Evolutionary conservation across 192 early-diverging fungal species (phyloP).

Genomic region (Gonapodya prolifera): DNA sequence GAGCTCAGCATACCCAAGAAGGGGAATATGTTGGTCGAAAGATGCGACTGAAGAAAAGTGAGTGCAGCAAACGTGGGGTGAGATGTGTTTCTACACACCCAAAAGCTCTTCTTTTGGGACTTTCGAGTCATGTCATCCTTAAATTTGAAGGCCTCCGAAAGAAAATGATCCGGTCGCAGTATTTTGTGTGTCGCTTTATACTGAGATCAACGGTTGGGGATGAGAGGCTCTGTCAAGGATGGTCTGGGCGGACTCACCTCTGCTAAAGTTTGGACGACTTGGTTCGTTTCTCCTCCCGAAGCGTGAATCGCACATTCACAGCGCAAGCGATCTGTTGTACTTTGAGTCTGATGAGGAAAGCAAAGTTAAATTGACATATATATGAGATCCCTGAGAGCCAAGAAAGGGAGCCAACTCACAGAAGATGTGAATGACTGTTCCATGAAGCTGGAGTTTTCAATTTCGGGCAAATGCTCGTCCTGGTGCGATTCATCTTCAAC

Average conservation of each 20-base stretch:
- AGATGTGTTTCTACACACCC: neutral
- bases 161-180: neutral
- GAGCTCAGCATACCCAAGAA: neutral
- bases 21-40: neutral
- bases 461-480: neutral
- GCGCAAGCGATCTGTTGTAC: neutral
- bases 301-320: neutral
- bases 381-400: neutral
- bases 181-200: neutral
- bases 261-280: neutral
- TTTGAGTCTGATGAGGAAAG: neutral
- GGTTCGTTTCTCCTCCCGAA: neutral
- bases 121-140: neutral
- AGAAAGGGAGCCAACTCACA: no score
- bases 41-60: neutral
- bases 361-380: neutral
- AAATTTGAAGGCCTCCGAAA: neutral
- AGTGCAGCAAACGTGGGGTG: neutral
- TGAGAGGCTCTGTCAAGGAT: neutral
- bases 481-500: neutral
- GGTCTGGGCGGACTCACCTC: neutral
- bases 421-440: no score
- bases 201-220: neutral
- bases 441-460: neutral
- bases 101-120: neutral